Evolutionary conservation across 108 stramenopile species (phyloP), one percentile per base, ranked within the genome.

Genomic region (Ochromonas danica): DNA sequence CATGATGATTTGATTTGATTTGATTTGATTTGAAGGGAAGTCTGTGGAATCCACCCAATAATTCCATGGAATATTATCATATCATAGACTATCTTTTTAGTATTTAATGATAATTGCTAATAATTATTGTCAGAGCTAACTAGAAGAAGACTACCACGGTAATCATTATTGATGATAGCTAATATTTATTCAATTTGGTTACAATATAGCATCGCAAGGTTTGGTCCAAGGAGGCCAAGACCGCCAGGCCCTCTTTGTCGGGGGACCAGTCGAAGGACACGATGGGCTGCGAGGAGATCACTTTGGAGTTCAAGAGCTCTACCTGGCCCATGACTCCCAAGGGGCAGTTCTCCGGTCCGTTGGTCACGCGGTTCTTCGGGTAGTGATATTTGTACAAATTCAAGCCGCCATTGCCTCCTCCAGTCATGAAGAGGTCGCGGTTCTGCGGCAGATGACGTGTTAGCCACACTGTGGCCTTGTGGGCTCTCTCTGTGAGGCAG

Each of bases 321-420:
- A 91, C 89, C 1, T 81, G 71, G n/a, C 94, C 94, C 80, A 71
- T 84, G 0, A 91, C 86, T 33, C 94, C 94, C 1, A 88, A 62
- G 43, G 91, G 90, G 10, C 81, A 25, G 63, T 84, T 80, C 78
- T 94, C 94, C 81, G 90, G 3, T 75, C n/a, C 63, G 30, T 14
- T 36, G 25, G 70, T 85, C 31, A 71, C 61, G 30, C 91, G 78
- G 28, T 82, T 86, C 39, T 57, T 79, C 1, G 93, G 93, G 79
- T 94, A 92, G 71, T 82, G 70, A 80, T 94, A 94, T 81, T 90
- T 91, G 90, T 94, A 93, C 67, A 93, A 65, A 80, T 93, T 94
- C 72, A 91, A 79, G 6, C 91, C 92, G 41, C 91, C 94, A 80
- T 94, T 93, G 1, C 93, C 94, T 17, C 94, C 94, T 28, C 89